Conservation (phyloP, 768 basidiomycete genomes). For the Podaxis mareebaensis region DNA sequence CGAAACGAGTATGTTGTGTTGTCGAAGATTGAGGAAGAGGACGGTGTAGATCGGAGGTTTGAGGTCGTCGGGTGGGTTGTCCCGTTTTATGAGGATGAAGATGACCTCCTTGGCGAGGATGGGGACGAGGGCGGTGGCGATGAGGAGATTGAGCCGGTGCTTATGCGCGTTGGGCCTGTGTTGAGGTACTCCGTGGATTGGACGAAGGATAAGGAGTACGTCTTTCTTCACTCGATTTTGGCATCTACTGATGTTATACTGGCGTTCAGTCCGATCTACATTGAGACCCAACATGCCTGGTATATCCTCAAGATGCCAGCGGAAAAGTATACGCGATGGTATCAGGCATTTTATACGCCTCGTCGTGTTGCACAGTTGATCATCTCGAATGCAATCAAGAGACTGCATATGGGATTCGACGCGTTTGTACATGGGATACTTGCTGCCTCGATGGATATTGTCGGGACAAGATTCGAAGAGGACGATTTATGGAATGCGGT, state of each 20-base stretch:
- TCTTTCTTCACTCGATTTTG: conserved; percentile 11
- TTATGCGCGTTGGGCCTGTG: conserved; percentile 49
- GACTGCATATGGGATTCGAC: conserved; percentile 29
- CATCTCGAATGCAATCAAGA: conserved; percentile 32
- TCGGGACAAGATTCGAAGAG: conserved; percentile 34
- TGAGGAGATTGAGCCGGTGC: conserved; percentile 35
- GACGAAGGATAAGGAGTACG: conserved; percentile 50
- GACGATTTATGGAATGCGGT: conserved; percentile 35
- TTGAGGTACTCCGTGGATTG: conserved; percentile 53
- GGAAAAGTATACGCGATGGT: conserved; percentile 41
- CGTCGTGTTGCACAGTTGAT: conserved; percentile 54
- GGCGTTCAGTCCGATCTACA: conserved; percentile 53
- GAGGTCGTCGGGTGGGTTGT: conserved; percentile 58
- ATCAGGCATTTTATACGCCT: conserved; percentile 49
- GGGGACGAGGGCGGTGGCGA: conserved; percentile 68
- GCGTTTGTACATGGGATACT: conserved; percentile 37
- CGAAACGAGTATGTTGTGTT: conserved; percentile 49
- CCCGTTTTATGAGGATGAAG: conserved; percentile 42
- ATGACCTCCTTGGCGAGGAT: conserved; percentile 52
- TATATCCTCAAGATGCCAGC: conserved; percentile 58
- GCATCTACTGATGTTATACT: neutral
- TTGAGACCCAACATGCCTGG: conserved; percentile 66
- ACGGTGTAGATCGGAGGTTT: conserved; percentile 39
- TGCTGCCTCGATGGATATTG: conserved; percentile 32
- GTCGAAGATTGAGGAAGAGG: conserved; percentile 43